Base-by-base conservation (phyloP, 148 eudicot genomes). In the Limonium bicolor region DNA sequence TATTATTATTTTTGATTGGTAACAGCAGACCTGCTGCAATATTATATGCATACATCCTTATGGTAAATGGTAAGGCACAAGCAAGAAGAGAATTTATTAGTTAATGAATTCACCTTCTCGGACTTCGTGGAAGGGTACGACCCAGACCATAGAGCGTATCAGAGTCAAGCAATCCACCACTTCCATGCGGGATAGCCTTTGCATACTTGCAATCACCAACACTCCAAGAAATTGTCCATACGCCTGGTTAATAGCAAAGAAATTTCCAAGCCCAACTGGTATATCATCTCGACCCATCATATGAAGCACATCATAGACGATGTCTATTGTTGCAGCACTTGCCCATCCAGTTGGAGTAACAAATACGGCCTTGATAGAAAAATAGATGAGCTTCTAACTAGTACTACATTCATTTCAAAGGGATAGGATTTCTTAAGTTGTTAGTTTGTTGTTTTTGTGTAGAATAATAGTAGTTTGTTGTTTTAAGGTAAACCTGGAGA, bases 141-240 rank as follows among this genome's bases (percentile, higher is more conserved):
- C 86, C 86, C 21, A 74, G 72, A 1, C 95, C 95, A 26, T 55
- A 85, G 2, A 85, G 70, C 44, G 95, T 80, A 36, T 85, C 95
- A 6, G 95, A 80, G 65, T 85, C 95, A 9, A 85, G 53, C 46
- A 77, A 64, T 24, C 95, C 95, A 15, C 92, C 95, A 41, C 80
- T 63, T 5, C 95, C 95, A 36, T 77, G 92, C 30, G 95, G 92
- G 37, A 85, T 74, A 26, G 70, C 82, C 59, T 62, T 71, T 18
- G 9, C 32, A 54, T 80, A 80, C 52, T 77, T 77, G 71, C 95
- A 80, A 50, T 77, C 67, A 33, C 95, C 92, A 16, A 74, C 78
- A 18, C 61, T 60, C n/a, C n/a, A n/a, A 12, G 77, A 36, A 43
- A 30, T 24, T 54, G 42, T 13, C 76, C 27, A 67, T 80, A 74